Evolutionary conservation across 768 basidiomycete species (phyloP).

Genomic region (Termitomyces sp.): DNA sequence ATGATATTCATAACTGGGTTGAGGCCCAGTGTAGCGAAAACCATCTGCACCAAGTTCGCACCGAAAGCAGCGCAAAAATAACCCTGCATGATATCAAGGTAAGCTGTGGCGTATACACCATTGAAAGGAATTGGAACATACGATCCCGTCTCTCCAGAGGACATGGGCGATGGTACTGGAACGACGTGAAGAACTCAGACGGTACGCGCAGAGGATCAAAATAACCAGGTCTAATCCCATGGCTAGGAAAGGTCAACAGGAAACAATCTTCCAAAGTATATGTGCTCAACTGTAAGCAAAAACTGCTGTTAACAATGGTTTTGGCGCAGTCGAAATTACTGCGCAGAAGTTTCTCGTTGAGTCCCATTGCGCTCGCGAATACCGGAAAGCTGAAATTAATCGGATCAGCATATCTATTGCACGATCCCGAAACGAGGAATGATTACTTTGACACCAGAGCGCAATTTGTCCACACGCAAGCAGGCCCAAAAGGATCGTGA

Average conservation of each 20-base stretch:
- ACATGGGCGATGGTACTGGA: constrained; percentile 22
- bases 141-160: constrained; percentile 27
- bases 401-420: not conserved
- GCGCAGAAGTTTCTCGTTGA: constrained; percentile 22
- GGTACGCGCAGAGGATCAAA: constrained; percentile 22
- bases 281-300: constrained; percentile 25
- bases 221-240: constrained; percentile 29
- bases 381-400: constrained; percentile 22
- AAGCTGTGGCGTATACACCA: not conserved
- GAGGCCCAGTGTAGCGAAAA: constrained; percentile 23
- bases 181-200: constrained; percentile 16
- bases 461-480: constrained; percentile 24
- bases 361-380: constrained; percentile 24
- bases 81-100: constrained; percentile 8
- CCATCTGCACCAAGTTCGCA: constrained; percentile 27
- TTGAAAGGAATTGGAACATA: constrained; percentile 6
- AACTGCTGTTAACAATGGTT: constrained; percentile 21
- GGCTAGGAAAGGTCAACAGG: constrained; percentile 14
- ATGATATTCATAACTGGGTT: constrained; percentile 32
- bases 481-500: constrained; percentile 16
- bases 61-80: constrained; percentile 28
- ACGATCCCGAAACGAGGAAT: not conserved
- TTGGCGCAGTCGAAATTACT: constrained; percentile 25
- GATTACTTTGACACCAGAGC: constrained; percentile 26
- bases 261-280: not conserved